phyloP scores from a whole-genome alignment of 1,284 basidiomycete genomes.

The Cystobasidiaceae sp. region DNA sequence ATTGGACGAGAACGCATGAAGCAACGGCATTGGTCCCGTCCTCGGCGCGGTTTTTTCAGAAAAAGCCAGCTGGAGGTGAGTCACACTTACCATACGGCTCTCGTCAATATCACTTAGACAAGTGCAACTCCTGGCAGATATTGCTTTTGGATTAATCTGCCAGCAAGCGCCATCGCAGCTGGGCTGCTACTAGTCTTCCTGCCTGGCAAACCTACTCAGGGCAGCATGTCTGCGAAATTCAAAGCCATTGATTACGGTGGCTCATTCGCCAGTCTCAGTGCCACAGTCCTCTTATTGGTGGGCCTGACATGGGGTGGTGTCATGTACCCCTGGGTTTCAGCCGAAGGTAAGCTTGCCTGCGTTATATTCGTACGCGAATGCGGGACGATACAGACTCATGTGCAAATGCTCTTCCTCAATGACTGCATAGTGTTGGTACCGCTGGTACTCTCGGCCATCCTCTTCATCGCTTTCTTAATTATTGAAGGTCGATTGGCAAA shows the following conservation, averaged over 20 bases:
- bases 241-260: constrained; percentile 65
- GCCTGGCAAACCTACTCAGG: constrained; percentile 12
- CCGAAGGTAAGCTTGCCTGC: constrained; percentile 26
- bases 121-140: constrained; percentile 38
- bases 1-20: no score
- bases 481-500: constrained; percentile 67
- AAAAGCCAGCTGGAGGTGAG: constrained; percentile 57
- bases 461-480: constrained; percentile 59
- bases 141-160: constrained; percentile 34
- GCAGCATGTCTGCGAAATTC: constrained; percentile 51
- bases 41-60: constrained; percentile 51
- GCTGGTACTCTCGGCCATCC: constrained; percentile 56
- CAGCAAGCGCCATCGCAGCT: constrained; percentile 13
- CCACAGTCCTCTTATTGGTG: constrained; percentile 60
- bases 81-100: neutral
- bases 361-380: no score
- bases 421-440: constrained; percentile 57
- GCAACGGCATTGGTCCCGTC: constrained; percentile 48
- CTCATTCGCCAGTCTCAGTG: constrained; percentile 56
- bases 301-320: constrained; percentile 62
- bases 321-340: constrained; percentile 46
- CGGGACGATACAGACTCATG: constrained; percentile 3
- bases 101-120: neutral
- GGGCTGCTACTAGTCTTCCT: constrained; percentile 8
- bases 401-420: constrained; percentile 57